These are phyloP conservation scores for Candida sanyaensis DNA, from an alignment of 1,139 yeast genomes.

Conservation along the genomic window DNA sequence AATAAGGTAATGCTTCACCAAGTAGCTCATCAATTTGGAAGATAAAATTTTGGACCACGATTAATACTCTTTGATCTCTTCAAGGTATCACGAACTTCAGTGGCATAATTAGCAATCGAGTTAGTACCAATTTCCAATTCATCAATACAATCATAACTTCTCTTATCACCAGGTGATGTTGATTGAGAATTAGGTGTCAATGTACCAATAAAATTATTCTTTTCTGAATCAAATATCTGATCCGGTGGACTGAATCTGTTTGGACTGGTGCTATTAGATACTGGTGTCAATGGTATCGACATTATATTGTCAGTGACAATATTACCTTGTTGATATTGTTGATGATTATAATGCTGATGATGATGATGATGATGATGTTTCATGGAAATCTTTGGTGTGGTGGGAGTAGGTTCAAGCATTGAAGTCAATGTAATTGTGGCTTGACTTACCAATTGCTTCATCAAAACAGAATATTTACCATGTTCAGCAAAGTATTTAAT, in stretches of 20 bases:
- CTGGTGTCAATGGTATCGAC: constrained; percentile 27
- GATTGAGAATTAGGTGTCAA: constrained; percentile 14
- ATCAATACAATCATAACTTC: constrained; percentile 15
- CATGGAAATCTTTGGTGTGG: constrained; percentile 11
- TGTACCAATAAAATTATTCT: constrained; percentile 7
- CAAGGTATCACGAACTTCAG: constrained; percentile 11
- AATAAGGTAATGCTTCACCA: background rate
- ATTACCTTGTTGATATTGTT: background rate
- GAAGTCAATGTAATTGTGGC: constrained; percentile 21
- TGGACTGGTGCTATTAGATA: constrained; percentile 28
- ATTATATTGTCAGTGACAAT: constrained; percentile 4
- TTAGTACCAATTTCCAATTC: constrained; percentile 12
- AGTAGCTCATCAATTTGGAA: constrained; percentile 12
- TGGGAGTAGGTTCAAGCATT: constrained; percentile 11
- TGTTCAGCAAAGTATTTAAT: constrained; percentile 42
- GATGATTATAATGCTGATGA: background rate
- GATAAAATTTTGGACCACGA: constrained; percentile 20
- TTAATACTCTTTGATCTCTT: constrained; percentile 22
- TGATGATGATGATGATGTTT: background rate
- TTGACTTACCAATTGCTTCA: constrained; percentile 32
- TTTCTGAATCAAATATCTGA: constrained; percentile 9
- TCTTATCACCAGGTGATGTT: constrained; percentile 14
- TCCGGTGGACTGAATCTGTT: constrained; percentile 17
- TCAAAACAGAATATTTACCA: constrained; percentile 37
- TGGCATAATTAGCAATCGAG: constrained; percentile 8